Conservation (phyloP, 148 eudicot species). For the Rhododendron griersonianum region DNA sequence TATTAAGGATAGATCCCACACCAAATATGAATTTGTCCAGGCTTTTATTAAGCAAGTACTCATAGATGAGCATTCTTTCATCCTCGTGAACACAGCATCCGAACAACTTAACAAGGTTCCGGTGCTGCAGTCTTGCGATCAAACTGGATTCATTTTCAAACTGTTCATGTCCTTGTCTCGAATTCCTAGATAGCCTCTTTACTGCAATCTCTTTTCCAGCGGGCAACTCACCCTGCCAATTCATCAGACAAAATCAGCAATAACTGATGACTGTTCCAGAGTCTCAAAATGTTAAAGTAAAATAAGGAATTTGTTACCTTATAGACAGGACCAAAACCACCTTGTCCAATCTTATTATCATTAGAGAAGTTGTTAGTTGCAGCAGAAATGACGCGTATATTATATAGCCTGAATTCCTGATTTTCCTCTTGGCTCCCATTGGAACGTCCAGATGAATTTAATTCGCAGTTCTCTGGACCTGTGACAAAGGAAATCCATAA, state of each 20-base stretch:
- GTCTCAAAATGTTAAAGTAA: neutral
- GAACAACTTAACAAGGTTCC: constrained; percentile 18
- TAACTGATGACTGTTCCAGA: neutral
- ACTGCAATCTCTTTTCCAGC: constrained; percentile 18
- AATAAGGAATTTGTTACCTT: constrained; percentile 16
- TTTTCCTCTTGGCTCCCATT: constrained; percentile 15
- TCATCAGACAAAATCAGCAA: neutral
- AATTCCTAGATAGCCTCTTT: constrained; percentile 18
- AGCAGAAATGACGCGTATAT: constrained; percentile 9
- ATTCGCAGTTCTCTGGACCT: constrained; percentile 4
- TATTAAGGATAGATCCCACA: neutral
- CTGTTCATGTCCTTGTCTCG: constrained; percentile 21
- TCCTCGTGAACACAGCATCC: constrained; percentile 21
- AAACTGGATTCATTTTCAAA: constrained; percentile 16
- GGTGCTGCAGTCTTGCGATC: constrained; percentile 23
- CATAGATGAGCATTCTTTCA: constrained; percentile 26
- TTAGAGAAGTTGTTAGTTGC: constrained; percentile 32
- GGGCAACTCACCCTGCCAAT: constrained; percentile 15
- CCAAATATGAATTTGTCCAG: constrained; percentile 46
- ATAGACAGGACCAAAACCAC: constrained; percentile 37
- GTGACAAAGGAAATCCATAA: neutral
- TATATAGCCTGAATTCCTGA: constrained; percentile 18
- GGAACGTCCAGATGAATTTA: neutral
- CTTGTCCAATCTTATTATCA: constrained; percentile 27
- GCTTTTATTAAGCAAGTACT: constrained; percentile 55